Evolutionary conservation across 495 filamentous ascomycete genomes (phyloP), one percentile per base, ranked within the genome.

Genomic region (Immersiella caudata): DNA sequence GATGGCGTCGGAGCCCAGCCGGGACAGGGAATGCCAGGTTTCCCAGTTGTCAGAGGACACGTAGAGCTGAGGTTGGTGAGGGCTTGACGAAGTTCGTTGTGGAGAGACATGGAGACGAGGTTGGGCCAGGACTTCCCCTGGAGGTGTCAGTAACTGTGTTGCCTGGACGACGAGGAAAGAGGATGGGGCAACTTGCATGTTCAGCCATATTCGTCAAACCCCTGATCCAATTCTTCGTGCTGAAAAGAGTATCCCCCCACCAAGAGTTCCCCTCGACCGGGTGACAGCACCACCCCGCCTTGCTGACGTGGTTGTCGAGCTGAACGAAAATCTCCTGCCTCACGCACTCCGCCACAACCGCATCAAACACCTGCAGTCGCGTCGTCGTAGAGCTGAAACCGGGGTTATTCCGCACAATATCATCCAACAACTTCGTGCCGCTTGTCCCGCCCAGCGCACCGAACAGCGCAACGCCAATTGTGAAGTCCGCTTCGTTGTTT

Each of bases 301-400:
- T 86, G 6, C 83, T 86, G 62, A 88, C 77, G 61, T 88, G 86
- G 66, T 88, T 88, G 68, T 88, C 86, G 1, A 88, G 78, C 29
- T 87, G 84, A 11, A 88, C 73, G 58, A 84, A 86, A 6, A 88
- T 80, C 12, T 78, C 76, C 46, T 85, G 82, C 46, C 72, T 78
- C 25, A 77, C 77, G 46, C 78, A 75, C 68, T 85, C 83, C 0
- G 73, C 73, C 0, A 84, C 83, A 14, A 86, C 75, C 1, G 82
- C 80, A 66, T 85, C 84, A 60, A 78, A 87, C 0, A 85, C 83
- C 76, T 74, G 73, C n/a, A 84, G 66, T 55, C 83, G 75, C 14
- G 80, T 82, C 0, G 83, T 87, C 2, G 68, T 64, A 0, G 67
- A 36, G 6, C 67, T 79, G 54, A 87, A 82, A 49, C 76, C 74